Evolutionary conservation across 129 eudicot genomes (phyloP).

Genomic region (Sambucus nigra): DNA sequence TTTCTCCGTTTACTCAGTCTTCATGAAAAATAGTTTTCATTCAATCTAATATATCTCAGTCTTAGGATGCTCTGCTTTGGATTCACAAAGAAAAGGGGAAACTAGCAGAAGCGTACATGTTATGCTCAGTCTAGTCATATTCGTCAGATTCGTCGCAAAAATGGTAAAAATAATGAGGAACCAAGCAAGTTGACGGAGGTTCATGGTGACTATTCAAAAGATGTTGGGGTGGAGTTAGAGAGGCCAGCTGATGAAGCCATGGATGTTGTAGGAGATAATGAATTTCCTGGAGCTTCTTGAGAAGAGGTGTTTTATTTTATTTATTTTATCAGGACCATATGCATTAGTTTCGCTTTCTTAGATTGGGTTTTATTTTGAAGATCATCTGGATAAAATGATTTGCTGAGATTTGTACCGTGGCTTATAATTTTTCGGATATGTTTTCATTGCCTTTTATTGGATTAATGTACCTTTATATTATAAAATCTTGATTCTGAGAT

Average conservation of each 20-base stretch:
- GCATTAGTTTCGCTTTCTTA: not conserved
- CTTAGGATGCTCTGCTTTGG: slow-evolving; percentile 15
- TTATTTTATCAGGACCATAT: too few relatives aligned
- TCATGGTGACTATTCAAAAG: not conserved
- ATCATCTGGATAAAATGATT: not conserved
- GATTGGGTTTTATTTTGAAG: not conserved
- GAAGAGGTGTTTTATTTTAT: not conserved
- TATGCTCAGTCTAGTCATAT: slow-evolving; percentile 18
- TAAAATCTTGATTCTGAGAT: too few relatives aligned
- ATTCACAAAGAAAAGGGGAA: slow-evolving; percentile 10
- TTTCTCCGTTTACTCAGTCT: too few relatives aligned
- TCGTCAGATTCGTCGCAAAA: slow-evolving; percentile 18
- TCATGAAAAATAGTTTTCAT: too few relatives aligned
- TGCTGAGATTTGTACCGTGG: not conserved
- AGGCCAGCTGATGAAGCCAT: not conserved
- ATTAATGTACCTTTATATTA: not conserved
- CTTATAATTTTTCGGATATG: not conserved
- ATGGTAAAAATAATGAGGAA: slow-evolving; percentile 16
- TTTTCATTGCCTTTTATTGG: not conserved
- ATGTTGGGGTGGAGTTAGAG: not conserved
- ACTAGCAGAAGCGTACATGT: slow-evolving; percentile 15
- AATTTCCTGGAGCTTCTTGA: not conserved
- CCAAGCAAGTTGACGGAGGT: slow-evolving; percentile 18
- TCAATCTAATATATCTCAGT: too few relatives aligned
- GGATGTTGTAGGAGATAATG: not conserved